Evolutionary conservation across 75 land plant genomes (phyloP).

Genomic region (Sequoia sempervirens): DNA sequence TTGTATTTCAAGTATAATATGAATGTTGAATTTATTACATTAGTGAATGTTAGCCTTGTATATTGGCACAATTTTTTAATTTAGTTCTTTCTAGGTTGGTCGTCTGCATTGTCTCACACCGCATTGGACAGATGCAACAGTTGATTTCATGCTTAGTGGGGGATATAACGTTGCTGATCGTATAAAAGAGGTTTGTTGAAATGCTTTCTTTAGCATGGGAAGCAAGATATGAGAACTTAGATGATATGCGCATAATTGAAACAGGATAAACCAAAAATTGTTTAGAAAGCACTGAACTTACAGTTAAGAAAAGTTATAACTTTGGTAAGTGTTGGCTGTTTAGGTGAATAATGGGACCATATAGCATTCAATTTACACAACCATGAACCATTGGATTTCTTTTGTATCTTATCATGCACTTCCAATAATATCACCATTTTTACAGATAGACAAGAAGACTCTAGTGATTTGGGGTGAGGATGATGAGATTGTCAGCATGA

Average conservation of each 20-base stretch:
- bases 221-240: background rate
- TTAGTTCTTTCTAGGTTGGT: conserved; percentile 53
- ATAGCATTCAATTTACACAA: background rate
- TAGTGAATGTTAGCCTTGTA: background rate
- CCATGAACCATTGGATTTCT: background rate
- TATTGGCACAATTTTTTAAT: background rate
- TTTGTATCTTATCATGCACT: background rate
- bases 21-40: background rate
- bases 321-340: background rate
- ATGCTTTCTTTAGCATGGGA: conserved; percentile 4
- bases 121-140: conserved; percentile 91
- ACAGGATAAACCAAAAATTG: background rate
- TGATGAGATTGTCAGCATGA: conserved; percentile 68
- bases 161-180: conserved; percentile 72
- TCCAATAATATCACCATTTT: conserved; percentile 3
- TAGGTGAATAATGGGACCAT: background rate
- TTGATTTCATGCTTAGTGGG: conserved; percentile 91
- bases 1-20: background rate
- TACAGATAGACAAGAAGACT: conserved; percentile 71
- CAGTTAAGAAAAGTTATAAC: background rate
- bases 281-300: background rate
- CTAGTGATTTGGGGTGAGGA: conserved; percentile 96
- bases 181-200: conserved; percentile 52
- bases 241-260: background rate
- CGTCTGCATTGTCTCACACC: conserved; percentile 79